These are phyloP conservation scores for Dioscorea cayenensis DNA, from an alignment of 116 monocot species.

Conservation along the genomic window DNA sequence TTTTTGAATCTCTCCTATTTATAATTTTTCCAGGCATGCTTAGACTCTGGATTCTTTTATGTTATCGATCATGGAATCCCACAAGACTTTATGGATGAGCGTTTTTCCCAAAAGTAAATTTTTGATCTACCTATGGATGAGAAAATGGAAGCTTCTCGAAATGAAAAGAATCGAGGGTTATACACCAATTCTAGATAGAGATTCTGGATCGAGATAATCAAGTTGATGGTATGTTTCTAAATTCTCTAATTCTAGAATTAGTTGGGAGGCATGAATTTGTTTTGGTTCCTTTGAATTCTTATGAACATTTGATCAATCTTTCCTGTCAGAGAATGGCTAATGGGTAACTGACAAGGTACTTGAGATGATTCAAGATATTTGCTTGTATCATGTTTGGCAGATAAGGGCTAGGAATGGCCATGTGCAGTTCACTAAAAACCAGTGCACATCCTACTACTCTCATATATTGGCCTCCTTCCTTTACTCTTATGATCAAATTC, in stretches of 20 bases:
- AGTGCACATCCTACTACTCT: too few species aligned
- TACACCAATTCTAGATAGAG: constrained; percentile 73
- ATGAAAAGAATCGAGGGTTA: constrained; percentile 88
- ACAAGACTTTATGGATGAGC: constrained; percentile 79
- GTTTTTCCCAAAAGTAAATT: constrained; percentile 76
- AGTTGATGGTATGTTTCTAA: constrained; percentile 48
- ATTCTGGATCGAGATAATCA: constrained; percentile 78
- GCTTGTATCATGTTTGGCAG: too few species aligned
- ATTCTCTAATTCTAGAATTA: neutral
- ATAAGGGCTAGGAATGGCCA: too few species aligned
- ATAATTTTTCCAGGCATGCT: constrained; percentile 50
- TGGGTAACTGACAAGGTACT: too few species aligned
- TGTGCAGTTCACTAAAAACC: too few species aligned
- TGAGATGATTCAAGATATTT: too few species aligned
- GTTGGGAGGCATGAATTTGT: too few species aligned
- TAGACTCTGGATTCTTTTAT: constrained; percentile 88
- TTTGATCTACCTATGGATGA: constrained; percentile 57
- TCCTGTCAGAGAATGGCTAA: too few species aligned
- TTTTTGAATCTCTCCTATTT: neutral
- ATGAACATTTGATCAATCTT: too few species aligned
- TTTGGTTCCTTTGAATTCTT: too few species aligned
- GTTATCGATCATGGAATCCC: constrained; percentile 81
- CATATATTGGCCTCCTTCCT: neutral
- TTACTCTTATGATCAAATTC: neutral
- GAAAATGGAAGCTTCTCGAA: constrained; percentile 78